phyloP scores from a whole-genome alignment of 2,329 filamentous ascomycete species.

The Fusarium cyanostomum region DNA sequence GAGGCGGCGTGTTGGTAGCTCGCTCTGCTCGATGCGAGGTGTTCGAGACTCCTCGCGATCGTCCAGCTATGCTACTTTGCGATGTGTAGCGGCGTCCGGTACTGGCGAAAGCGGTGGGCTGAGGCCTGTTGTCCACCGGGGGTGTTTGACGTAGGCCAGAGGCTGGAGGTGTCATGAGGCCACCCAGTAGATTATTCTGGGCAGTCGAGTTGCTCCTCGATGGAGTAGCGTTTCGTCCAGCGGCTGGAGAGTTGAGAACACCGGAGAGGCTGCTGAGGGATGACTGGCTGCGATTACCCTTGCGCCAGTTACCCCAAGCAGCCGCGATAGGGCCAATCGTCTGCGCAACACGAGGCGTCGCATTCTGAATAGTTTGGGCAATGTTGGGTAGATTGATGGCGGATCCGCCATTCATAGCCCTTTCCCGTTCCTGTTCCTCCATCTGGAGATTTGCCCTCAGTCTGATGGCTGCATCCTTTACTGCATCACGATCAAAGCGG shows the following conservation, averaged over 20 bases:
- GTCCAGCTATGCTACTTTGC: conserved; percentile 47
- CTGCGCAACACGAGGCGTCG: conserved; percentile 84
- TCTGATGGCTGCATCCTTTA: conserved; percentile 91
- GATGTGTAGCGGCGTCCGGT: conserved; percentile 68
- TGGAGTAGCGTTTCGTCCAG: conserved; percentile 62
- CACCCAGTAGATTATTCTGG: conserved; percentile 72
- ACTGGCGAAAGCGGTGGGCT: conserved; percentile 69
- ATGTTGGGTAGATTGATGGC: conserved; percentile 77
- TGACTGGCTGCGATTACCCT: conserved; percentile 67
- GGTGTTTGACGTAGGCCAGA: conserved; percentile 74
- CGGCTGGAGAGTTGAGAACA: conserved; percentile 55
- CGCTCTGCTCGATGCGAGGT: conserved; percentile 41
- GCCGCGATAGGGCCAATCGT: conserved; percentile 81
- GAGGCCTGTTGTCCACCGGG: conserved; percentile 51
- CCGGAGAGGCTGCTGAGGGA: conserved; percentile 60
- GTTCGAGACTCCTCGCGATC: conserved; percentile 44
- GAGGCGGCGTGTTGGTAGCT: conserved; percentile 49
- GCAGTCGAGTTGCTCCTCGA: conserved; percentile 65
- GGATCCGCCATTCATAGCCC: conserved; percentile 77
- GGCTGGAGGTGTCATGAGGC: conserved; percentile 88
- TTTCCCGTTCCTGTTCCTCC: conserved; percentile 95
- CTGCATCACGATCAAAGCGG: conserved; percentile 77
- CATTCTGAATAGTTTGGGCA: conserved; percentile 79
- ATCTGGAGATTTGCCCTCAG: conserved; percentile 95
- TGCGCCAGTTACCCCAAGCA: conserved; percentile 97